These are phyloP conservation scores for Atkinsonella hypoxylon DNA, from an alignment of 2,329 filamentous ascomycete species.

Conservation along the genomic window DNA sequence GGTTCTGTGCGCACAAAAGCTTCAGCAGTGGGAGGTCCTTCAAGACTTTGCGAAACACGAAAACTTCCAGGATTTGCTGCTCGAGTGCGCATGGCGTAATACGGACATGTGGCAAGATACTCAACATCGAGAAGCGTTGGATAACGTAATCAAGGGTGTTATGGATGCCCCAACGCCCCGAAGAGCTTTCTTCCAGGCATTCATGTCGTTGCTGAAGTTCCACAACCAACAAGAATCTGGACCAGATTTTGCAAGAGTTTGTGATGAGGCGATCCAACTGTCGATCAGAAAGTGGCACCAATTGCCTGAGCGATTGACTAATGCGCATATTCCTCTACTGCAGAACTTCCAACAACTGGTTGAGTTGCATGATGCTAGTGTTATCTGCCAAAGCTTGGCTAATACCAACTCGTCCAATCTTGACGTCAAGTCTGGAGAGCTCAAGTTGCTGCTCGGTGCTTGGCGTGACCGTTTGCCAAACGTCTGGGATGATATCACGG, in stretches of 20 bases:
- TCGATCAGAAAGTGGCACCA: conserved; percentile 99
- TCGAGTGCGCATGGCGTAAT: conserved; percentile 92
- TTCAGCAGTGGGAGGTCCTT: conserved; percentile 98
- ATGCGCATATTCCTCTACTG: conserved; percentile 85
- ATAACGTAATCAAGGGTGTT: conserved; percentile 89
- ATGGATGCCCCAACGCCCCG: conserved; percentile 94
- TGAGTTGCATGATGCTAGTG: conserved; percentile 91
- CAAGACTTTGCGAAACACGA: conserved; percentile 98
- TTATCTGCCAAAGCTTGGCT: conserved; percentile 85
- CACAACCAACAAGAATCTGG: conserved; percentile 75
- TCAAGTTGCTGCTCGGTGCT: conserved; percentile 84
- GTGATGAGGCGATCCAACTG: conserved; percentile 93
- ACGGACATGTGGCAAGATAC: conserved; percentile 88
- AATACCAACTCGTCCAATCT: conserved; percentile 76
- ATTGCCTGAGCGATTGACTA: conserved; percentile 83
- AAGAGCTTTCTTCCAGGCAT: conserved; percentile 93
- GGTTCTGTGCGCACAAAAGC: conserved; percentile 92
- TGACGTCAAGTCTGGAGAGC: conserved; percentile 87
- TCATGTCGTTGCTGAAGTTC: conserved; percentile 91
- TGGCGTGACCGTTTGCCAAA: conserved; percentile 96
- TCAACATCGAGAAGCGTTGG: conserved; percentile 78
- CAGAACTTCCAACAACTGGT: conserved; percentile 98
- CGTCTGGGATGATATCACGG: conserved; percentile 98
- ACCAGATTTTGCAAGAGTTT: conserved; percentile 76
- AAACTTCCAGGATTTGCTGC: conserved; percentile 89